Evolutionary conservation across 208 protist genomes (phyloP).

Genomic region (Trichomonas vaginalis): DNA sequence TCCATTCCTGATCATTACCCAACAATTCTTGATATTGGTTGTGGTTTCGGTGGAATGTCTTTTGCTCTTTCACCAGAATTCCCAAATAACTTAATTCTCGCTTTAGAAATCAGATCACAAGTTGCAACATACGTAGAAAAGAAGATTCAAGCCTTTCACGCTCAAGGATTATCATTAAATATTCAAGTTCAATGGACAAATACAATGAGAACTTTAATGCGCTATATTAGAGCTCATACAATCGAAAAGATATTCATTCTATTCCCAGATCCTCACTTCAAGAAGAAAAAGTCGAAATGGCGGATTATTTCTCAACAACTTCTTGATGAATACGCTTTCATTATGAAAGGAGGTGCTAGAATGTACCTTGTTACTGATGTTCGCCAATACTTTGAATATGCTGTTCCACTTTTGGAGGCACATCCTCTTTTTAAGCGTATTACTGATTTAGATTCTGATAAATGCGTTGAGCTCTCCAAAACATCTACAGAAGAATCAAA

Average conservation of each 20-base stretch:
- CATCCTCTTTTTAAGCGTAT: slow-evolving; percentile 29
- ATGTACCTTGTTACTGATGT: slow-evolving; percentile 35
- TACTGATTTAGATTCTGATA: background rate
- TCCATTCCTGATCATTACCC: background rate
- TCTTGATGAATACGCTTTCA: slow-evolving; percentile 25
- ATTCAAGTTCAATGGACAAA: slow-evolving; percentile 19
- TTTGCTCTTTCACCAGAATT: background rate
- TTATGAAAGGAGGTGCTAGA: slow-evolving; percentile 19
- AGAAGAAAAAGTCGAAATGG: slow-evolving; percentile 20
- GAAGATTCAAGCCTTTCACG: background rate
- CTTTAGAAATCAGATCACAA: background rate
- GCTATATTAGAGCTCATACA: slow-evolving; percentile 20
- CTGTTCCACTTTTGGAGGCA: slow-evolving; percentile 13
- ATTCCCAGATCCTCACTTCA: slow-evolving; percentile 38
- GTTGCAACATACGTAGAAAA: background rate
- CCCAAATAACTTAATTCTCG: background rate
- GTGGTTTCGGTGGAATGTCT: slow-evolving; percentile 11
- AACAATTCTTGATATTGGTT: slow-evolving; percentile 14
- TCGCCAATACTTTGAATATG: slow-evolving; percentile 30
- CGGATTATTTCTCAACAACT: slow-evolving; percentile 23
- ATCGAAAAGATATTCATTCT: slow-evolving; percentile 32
- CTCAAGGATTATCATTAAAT: background rate
- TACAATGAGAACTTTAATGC: slow-evolving; percentile 23
- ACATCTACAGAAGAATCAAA: background rate
- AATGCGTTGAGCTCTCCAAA: background rate